These are phyloP conservation scores for Didymella arachidicola DNA, from an alignment of 2,329 filamentous ascomycete genomes.

Conservation along the genomic window DNA sequence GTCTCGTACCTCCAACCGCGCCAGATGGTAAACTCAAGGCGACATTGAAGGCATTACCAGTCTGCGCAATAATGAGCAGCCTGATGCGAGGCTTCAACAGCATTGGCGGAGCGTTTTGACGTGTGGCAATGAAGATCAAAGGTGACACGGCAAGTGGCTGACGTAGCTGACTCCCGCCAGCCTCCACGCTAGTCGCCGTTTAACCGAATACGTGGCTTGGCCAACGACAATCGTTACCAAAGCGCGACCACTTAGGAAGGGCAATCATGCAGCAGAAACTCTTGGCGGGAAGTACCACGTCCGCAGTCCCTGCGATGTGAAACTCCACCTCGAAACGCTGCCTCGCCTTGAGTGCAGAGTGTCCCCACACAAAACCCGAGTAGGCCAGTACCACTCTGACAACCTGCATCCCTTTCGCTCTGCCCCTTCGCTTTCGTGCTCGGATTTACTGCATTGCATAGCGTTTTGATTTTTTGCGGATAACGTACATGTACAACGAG, in stretches of 20 bases:
- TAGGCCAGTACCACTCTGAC: slow-evolving; percentile 6
- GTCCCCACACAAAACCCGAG: slow-evolving; percentile 12
- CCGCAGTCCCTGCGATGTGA: slow-evolving; percentile 9
- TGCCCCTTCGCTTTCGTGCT: not conserved
- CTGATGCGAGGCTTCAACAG: not conserved
- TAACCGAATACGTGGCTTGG: slow-evolving; percentile 15
- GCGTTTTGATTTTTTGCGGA: slow-evolving; percentile 4
- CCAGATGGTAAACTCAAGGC: not conserved
- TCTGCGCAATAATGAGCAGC: not conserved
- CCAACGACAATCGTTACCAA: slow-evolving; percentile 9
- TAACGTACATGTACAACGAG: no score
- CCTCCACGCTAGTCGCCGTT: slow-evolving; percentile 8
- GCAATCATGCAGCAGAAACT: not conserved
- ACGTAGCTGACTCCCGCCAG: slow-evolving; percentile 6
- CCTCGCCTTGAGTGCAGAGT: slow-evolving; percentile 4
- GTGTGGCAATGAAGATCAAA: slow-evolving; percentile 9
- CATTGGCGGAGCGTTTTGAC: not conserved
- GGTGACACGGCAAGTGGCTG: slow-evolving; percentile 8
- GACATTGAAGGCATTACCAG: not conserved
- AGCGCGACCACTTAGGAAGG: slow-evolving; percentile 9
- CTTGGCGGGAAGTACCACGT: slow-evolving; percentile 15
- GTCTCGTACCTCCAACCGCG: not conserved
- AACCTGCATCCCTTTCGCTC: not conserved
- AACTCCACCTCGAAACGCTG: slow-evolving; percentile 9
- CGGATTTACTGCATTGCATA: slow-evolving; percentile 1